These are phyloP conservation scores for Xylogone sp. DNA, from an alignment of 2,329 filamentous ascomycete species.

Conservation along the genomic window DNA sequence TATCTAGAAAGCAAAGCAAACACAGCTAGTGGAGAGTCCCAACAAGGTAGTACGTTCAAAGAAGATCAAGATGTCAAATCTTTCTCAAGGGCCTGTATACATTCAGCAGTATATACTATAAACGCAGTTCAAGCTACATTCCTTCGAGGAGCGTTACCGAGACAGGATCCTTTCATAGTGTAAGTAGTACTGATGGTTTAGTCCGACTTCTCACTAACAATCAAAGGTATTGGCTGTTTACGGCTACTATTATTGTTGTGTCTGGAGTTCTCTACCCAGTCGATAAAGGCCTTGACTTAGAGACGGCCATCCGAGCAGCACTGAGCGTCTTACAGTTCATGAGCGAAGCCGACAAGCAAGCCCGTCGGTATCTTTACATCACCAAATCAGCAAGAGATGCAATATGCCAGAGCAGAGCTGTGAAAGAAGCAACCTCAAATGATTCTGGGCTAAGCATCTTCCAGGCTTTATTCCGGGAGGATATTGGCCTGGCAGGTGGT, in stretches of 20 bases:
- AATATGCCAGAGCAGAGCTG: background rate
- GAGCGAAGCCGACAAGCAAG: constrained; percentile 42
- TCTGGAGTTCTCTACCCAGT: constrained; percentile 51
- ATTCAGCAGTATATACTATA: constrained; percentile 45
- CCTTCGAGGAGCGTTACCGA: constrained; percentile 41
- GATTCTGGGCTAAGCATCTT: constrained; percentile 5
- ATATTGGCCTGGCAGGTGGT: background rate
- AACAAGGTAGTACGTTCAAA: background rate
- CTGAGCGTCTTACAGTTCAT: constrained; percentile 44
- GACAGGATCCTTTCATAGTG: constrained; percentile 51
- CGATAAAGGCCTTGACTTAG: constrained; percentile 39
- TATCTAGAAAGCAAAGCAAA: background rate
- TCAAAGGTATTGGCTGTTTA: constrained; percentile 49
- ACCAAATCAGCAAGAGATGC: constrained; percentile 2
- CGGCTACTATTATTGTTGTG: constrained; percentile 47
- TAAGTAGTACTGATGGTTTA: constrained; percentile 30
- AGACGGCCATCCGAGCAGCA: constrained; percentile 34
- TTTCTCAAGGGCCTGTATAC: constrained; percentile 37
- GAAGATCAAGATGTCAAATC: background rate
- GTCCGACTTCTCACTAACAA: background rate
- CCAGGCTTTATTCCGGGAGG: constrained; percentile 5
- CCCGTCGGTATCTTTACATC: constrained; percentile 21
- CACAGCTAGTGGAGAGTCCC: background rate
- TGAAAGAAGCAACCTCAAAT: background rate
- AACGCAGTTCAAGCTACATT: constrained; percentile 40